Evolutionary conservation across 768 basidiomycete species (phyloP).

Genomic region (Lentinula lateritia): DNA sequence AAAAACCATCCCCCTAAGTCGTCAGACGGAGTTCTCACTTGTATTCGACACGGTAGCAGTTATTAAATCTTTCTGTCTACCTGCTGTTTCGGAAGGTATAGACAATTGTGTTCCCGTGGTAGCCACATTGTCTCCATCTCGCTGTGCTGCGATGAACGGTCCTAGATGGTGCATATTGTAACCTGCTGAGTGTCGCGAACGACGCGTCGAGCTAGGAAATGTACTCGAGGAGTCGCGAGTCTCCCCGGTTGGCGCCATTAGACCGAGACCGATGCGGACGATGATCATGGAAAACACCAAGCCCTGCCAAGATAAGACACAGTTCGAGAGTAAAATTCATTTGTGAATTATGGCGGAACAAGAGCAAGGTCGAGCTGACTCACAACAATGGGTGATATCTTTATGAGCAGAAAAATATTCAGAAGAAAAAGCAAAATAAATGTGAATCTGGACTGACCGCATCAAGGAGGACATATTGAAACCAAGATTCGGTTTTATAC

Average conservation of each 20-base stretch:
- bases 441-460: constrained; percentile 19
- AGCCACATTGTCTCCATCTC: neutral
- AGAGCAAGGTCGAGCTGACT: neutral
- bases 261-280: constrained; percentile 31
- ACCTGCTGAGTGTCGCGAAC: neutral
- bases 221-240: neutral
- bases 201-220: neutral
- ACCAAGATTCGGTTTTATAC: constrained; percentile 26
- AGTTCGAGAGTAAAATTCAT: neutral
- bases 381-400: constrained; percentile 20
- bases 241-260: constrained; percentile 16
- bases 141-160: neutral
- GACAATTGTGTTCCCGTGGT: neutral
- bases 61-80: neutral
- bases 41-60: neutral
- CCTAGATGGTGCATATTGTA: neutral
- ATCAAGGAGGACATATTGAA: constrained; percentile 31
- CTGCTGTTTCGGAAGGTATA: neutral
- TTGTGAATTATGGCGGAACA: neutral
- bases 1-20: neutral
- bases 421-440: neutral
- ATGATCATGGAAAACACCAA: constrained; percentile 36
- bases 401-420: neutral
- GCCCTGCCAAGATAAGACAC: constrained; percentile 11
- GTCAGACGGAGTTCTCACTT: neutral